phyloP scores from a whole-genome alignment of 1,139 yeast genomes.

The Spathaspora sp. region DNA sequence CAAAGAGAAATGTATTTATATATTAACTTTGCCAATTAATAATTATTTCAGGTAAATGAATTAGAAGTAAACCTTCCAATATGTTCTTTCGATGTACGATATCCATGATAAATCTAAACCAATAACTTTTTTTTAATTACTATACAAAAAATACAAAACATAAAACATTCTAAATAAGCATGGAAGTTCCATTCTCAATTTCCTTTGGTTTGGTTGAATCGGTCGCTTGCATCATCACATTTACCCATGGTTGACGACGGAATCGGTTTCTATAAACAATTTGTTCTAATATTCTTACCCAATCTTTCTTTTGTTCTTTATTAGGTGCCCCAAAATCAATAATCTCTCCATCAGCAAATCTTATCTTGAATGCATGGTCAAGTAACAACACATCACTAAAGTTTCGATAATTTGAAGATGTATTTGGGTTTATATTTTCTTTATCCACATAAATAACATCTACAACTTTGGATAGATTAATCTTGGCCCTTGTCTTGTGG shows the following conservation, averaged over 20 bases:
- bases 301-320: slow-evolving; percentile 49
- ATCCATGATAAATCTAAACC: neutral
- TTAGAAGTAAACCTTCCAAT: too few relatives aligned
- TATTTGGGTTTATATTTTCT: slow-evolving; percentile 32
- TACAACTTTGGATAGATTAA: slow-evolving; percentile 61
- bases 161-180: neutral
- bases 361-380: slow-evolving; percentile 63
- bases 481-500: slow-evolving; percentile 63
- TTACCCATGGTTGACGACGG: slow-evolving; percentile 73
- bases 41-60: too few relatives aligned
- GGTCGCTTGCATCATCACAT: slow-evolving; percentile 33
- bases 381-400: slow-evolving; percentile 64
- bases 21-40: too few relatives aligned
- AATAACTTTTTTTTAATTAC: neutral
- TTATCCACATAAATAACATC: slow-evolving; percentile 53
- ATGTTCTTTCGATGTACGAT: too few relatives aligned
- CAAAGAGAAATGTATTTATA: too few relatives aligned
- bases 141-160: neutral
- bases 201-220: neutral
- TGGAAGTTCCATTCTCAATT: neutral
- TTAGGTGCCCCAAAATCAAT: slow-evolving; percentile 72
- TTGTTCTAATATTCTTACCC: slow-evolving; percentile 56
- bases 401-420: slow-evolving; percentile 40
- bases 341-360: slow-evolving; percentile 65
- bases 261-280: slow-evolving; percentile 54